Base-by-base conservation (phyloP, 352 stramenopile genomes). In the Phytophthora foliorum region DNA sequence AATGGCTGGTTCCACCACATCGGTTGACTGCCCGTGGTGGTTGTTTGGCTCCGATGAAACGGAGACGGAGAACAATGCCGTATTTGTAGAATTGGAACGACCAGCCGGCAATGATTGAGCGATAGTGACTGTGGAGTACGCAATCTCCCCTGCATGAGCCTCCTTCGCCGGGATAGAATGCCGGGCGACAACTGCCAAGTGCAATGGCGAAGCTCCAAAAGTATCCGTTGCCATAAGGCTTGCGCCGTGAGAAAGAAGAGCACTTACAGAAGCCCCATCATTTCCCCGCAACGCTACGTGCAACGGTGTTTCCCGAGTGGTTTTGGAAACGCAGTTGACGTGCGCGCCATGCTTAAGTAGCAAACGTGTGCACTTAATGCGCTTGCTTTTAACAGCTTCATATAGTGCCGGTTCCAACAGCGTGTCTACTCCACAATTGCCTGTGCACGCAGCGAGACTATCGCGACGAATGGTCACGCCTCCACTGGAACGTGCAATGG, bases 121-220 rank as follows among this genome's bases (percentile, higher is more conserved):
- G 19, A 71, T 58, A 2, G n/a, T 62, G 48, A 77, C 25, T 2
- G 60, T 56, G 2, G 82, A 88, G 55, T 92, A 92, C 19, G 52
- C 29, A 2, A 92, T 72, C 63, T 92, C 82, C 27, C 79, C 82
- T 54, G 82, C 73, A 36, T 92, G 84, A 3, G 51, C 69, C 51
- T 91, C 70, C 34, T 74, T 75, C 1, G 61, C 68, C 31, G 80
- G 67, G n/a, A 92, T 78, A 1, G 82, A 86, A 36, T 86, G 69
- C n/a, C 68, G 60, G 16, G 72, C 69, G 4, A 77, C 45, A 17
- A 90, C 69, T 0, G 84, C 84, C 27, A 86, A 34, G 25, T 90
- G 81, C 14, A 92, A 65, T 6, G 82, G 69, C 3, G 82, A 73
- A 24, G 71, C 69, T 2, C 81, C 81, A 1, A 48, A 54, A 11